A percentile compares a stretch with the other conserved stretches of the same genome.
These are phyloP conservation scores for Metarhizium album DNA, from an alignment of 2,329 filamentous ascomycete genomes.

Conservation along the genomic window DNA sequence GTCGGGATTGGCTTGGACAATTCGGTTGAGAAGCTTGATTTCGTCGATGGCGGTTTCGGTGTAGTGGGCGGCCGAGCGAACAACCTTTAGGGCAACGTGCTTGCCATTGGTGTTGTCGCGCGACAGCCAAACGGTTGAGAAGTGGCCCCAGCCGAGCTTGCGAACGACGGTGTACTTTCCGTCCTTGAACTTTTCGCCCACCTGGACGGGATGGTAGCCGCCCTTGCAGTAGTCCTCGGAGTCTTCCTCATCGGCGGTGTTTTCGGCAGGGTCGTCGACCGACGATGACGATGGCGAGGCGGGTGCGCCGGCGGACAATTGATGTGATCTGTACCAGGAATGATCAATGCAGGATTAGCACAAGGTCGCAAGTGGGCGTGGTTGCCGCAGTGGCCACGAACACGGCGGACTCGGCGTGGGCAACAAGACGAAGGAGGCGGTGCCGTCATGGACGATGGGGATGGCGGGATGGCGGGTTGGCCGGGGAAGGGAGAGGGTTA, in stretches of 20 bases:
- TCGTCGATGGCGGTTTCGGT: constrained; percentile 98
- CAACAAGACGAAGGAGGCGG: not conserved
- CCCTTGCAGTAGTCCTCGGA: constrained; percentile 99
- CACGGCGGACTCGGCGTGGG: constrained; percentile 2
- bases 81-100: constrained; percentile 95
- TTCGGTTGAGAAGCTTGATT: constrained; percentile 95
- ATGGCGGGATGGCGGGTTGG: not conserved
- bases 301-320: constrained; percentile 48
- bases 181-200: constrained; percentile 96
- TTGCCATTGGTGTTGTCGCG: constrained; percentile 80
- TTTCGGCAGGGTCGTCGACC: constrained; percentile 75
- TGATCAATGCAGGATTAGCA: constrained; percentile 4
- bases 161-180: constrained; percentile 92
- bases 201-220: constrained; percentile 88
- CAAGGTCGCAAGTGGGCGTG: constrained; percentile 10
- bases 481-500: not conserved
- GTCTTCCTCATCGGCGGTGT: constrained; percentile 95
- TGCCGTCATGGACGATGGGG: constrained; percentile 4
- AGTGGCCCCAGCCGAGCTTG: constrained; percentile 96
- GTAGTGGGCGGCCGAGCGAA: constrained; percentile 94
- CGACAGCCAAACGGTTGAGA: constrained; percentile 87
- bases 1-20: constrained; percentile 87
- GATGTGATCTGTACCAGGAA: constrained; percentile 34
- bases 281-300: constrained; percentile 71
- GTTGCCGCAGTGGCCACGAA: not conserved